A percentile compares a stretch with the other conserved stretches of the same genome.
Evolutionary conservation across 768 basidiomycete genomes (phyloP).

Genomic region (Heimioporus sp.): DNA sequence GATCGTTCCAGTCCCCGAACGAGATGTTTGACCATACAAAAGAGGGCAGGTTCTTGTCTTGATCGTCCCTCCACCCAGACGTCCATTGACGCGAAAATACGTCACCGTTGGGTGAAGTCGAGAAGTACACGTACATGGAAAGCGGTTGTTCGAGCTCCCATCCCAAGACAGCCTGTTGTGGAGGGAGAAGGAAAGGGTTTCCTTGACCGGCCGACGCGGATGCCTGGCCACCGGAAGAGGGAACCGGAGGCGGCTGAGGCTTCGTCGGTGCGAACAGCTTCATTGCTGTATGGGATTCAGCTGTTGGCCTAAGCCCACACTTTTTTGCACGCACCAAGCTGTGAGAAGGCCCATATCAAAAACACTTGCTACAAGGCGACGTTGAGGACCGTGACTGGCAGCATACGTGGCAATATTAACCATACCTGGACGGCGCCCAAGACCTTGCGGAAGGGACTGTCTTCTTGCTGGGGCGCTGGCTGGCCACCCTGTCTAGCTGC

Average conservation of each 20-base stretch:
- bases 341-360: slow-evolving; percentile 62
- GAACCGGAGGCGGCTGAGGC: slow-evolving; percentile 29
- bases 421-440: slow-evolving; percentile 44
- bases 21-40: slow-evolving; percentile 79
- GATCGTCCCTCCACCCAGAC: slow-evolving; percentile 45
- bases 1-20: slow-evolving; percentile 73
- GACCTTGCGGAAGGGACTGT: slow-evolving; percentile 36
- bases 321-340: slow-evolving; percentile 48
- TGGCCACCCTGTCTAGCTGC: slow-evolving; percentile 17
- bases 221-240: slow-evolving; percentile 21
- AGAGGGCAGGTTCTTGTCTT: slow-evolving; percentile 54
- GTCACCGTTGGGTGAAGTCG: slow-evolving; percentile 61
- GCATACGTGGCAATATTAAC: neutral
- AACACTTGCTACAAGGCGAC: slow-evolving; percentile 56
- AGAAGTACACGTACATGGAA: slow-evolving; percentile 72
- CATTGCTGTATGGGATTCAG: slow-evolving; percentile 34
- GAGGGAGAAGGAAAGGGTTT: slow-evolving; percentile 52
- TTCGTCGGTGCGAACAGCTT: slow-evolving; percentile 42
- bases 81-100: slow-evolving; percentile 57
- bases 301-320: neutral
- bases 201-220: slow-evolving; percentile 24
- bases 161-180: slow-evolving; percentile 49
- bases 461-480: slow-evolving; percentile 28
- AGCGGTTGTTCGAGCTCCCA: slow-evolving; percentile 63
- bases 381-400: slow-evolving; percentile 2